Conservation (phyloP, 148 eudicot genomes). For the Heliosperma pusillum region DNA sequence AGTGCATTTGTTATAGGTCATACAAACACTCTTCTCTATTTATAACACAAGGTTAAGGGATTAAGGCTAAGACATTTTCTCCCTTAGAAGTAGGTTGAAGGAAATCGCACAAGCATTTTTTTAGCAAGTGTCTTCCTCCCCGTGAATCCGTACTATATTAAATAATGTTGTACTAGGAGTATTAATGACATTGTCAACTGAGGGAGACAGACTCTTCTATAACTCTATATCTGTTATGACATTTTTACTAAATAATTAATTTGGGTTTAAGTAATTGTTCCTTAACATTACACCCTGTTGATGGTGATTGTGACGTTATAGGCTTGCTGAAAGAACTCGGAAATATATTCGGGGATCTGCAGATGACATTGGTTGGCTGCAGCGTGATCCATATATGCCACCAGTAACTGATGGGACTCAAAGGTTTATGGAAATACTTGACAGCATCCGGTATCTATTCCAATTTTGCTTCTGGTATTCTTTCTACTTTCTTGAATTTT, state of each 20-base stretch:
- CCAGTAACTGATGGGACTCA: slow-evolving; percentile 90
- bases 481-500: not conserved
- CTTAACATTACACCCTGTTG: slow-evolving; percentile 2
- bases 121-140: not conserved
- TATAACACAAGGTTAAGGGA: not conserved
- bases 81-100: not conserved
- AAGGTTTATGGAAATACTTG: slow-evolving; percentile 86
- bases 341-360: slow-evolving; percentile 87
- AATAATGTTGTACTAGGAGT: not conserved
- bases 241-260: not conserved
- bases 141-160: not conserved
- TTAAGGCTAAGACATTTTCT: not conserved
- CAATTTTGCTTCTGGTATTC: not conserved
- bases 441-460: slow-evolving; percentile 56
- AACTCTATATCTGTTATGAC: not conserved
- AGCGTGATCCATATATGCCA: slow-evolving; percentile 67
- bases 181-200: not conserved
- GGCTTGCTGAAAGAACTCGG: slow-evolving; percentile 69
- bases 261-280: not conserved
- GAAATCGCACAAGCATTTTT: not conserved
- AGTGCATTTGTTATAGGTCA: too few species aligned
- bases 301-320: slow-evolving; percentile 28
- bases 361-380: slow-evolving; percentile 98
- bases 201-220: not conserved
- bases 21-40: not conserved